Evolutionary conservation across 768 basidiomycete species (phyloP).

Genomic region (Lactifluus piperatus): DNA sequence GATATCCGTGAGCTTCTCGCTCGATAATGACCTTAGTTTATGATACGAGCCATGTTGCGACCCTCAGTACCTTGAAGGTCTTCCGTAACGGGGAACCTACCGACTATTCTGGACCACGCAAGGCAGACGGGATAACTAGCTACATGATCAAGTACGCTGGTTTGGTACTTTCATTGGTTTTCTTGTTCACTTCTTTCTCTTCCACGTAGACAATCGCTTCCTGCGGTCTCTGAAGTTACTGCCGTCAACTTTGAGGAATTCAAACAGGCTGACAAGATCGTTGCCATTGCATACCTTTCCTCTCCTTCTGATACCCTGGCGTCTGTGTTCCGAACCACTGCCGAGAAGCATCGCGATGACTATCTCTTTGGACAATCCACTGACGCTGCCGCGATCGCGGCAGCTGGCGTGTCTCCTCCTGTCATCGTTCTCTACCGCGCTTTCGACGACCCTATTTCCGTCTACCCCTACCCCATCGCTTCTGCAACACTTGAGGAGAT

Average conservation of each 20-base stretch:
- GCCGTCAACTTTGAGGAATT: constrained; percentile 74
- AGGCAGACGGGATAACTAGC: constrained; percentile 91
- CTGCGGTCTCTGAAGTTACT: constrained; percentile 82
- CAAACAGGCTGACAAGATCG: constrained; percentile 81
- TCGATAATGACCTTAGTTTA: background rate
- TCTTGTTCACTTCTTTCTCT: constrained; percentile 2
- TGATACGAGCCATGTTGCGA: background rate
- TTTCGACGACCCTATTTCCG: constrained; percentile 76
- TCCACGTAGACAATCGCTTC: constrained; percentile 77
- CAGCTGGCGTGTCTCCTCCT: constrained; percentile 69
- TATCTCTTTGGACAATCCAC: constrained; percentile 86
- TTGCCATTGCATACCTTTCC: constrained; percentile 76
- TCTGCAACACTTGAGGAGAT: constrained; percentile 54
- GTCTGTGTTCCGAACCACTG: constrained; percentile 67
- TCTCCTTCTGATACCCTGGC: constrained; percentile 64
- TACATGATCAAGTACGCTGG: constrained; percentile 88
- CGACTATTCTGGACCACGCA: constrained; percentile 84
- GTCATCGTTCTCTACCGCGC: constrained; percentile 85
- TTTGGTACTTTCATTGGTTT: background rate
- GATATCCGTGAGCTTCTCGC: constrained; percentile 72
- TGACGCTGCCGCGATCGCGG: constrained; percentile 58
- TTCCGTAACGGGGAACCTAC: constrained; percentile 75
- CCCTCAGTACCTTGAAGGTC: constrained; percentile 72
- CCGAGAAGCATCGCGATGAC: constrained; percentile 84
- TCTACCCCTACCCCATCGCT: constrained; percentile 54